Percentiles rank a stretch among this genome's conserved stretches.
phyloP scores from a whole-genome alignment of 2,329 filamentous ascomycete species.

The Clonostachys chloroleuca region DNA sequence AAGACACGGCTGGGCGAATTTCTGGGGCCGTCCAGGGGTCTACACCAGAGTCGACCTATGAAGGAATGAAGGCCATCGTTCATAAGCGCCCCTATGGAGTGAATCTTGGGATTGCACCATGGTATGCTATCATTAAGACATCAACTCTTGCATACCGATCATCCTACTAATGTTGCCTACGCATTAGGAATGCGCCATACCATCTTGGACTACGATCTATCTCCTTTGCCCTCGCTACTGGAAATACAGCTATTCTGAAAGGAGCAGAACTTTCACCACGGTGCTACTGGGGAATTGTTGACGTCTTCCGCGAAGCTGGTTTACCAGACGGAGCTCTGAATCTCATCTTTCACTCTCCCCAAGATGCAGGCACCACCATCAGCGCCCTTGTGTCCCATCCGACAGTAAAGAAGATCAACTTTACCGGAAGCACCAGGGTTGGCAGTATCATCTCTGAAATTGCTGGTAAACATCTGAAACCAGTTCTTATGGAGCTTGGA shows the following conservation, averaged over 20 bases:
- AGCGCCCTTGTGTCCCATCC: slow-evolving; percentile 51
- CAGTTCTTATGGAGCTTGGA: slow-evolving; percentile 40
- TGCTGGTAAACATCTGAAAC: slow-evolving; percentile 33
- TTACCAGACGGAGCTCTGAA: slow-evolving; percentile 69
- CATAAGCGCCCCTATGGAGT: slow-evolving; percentile 27
- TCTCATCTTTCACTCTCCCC: slow-evolving; percentile 56
- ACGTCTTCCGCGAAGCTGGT: slow-evolving; percentile 63
- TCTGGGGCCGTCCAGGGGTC: slow-evolving; percentile 14
- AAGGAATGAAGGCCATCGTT: slow-evolving; percentile 47
- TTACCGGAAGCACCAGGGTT: slow-evolving; percentile 34
- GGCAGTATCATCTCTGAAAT: slow-evolving; percentile 29
- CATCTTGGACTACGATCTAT: slow-evolving; percentile 1
- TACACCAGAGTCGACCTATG: slow-evolving; percentile 13
- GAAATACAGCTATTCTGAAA: slow-evolving; percentile 68
- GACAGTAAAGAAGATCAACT: slow-evolving; percentile 28
- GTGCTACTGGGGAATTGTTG: slow-evolving; percentile 53
- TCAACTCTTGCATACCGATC: neutral
- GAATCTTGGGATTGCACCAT: slow-evolving; percentile 19
- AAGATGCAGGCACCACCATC: slow-evolving; percentile 61
- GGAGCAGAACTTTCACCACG: slow-evolving; percentile 61
- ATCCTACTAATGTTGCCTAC: neutral
- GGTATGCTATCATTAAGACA: slow-evolving; percentile 8
- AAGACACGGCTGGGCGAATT: slow-evolving; percentile 27
- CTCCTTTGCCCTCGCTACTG: slow-evolving; percentile 49
- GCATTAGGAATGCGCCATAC: slow-evolving; percentile 3